phyloP scores from a whole-genome alignment of 495 filamentous ascomycete genomes.

The Aspergillus wentii region DNA sequence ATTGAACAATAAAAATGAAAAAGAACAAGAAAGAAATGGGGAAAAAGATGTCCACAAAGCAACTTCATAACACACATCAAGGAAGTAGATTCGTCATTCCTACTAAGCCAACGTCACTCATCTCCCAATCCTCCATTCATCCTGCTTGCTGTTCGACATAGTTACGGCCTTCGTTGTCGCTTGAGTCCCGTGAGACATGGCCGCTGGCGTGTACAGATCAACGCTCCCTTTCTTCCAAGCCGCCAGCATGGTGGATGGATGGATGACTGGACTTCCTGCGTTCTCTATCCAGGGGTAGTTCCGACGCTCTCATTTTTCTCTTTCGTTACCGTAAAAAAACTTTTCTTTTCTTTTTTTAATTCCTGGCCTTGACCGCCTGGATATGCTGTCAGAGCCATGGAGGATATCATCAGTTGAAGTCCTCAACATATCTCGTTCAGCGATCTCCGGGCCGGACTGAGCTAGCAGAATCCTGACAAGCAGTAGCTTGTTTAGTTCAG shows the following conservation, averaged over 20 bases:
- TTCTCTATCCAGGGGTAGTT: constrained; percentile 27
- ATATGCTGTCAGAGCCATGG: constrained; percentile 8
- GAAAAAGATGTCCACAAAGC: constrained; percentile 24
- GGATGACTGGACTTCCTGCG: constrained; percentile 15
- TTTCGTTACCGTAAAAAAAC: constrained; percentile 19
- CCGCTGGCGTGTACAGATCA: constrained; percentile 3
- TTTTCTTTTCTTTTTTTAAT: constrained; percentile 5
- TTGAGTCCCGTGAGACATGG: constrained; percentile 6
- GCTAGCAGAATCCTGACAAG: constrained; percentile 7
- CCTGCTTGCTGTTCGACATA: constrained; percentile 6
- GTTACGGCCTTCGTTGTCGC: constrained; percentile 2
- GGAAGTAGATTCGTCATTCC: constrained; percentile 19
- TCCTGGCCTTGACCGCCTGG: constrained; percentile 6
- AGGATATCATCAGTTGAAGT: neutral
- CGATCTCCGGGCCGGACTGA: constrained; percentile 8
- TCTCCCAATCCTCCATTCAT: constrained; percentile 17
- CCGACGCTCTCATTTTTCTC: constrained; percentile 26
- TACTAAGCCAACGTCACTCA: constrained; percentile 21
- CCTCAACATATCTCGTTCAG: constrained; percentile 5
- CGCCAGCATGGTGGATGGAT: constrained; percentile 8
- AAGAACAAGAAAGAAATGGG: constrained; percentile 11
- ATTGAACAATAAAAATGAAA: constrained; percentile 17
- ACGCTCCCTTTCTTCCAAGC: constrained; percentile 4
- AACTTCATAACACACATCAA: constrained; percentile 37
- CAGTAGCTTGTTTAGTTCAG: constrained; percentile 31